These are phyloP conservation scores for Anacardium occidentale DNA, from an alignment of 345 rosid genomes.

Conservation along the genomic window DNA sequence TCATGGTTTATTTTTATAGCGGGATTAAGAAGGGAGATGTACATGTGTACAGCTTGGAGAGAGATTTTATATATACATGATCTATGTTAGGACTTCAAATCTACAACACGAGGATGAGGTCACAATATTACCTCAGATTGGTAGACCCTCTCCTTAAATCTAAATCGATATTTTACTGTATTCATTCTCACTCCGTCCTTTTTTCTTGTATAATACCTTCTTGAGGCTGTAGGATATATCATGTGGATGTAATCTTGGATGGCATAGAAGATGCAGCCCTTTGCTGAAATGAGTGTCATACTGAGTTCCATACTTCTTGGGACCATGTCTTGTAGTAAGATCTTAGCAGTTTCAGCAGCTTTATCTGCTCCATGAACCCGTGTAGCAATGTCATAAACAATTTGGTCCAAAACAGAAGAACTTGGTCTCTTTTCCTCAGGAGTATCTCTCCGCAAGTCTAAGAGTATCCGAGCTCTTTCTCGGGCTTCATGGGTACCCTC, in stretches of 20 bases:
- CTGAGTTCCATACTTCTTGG: slow-evolving; percentile 68
- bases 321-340: slow-evolving; percentile 64
- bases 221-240: slow-evolving; percentile 11
- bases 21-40: not conserved
- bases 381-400: slow-evolving; percentile 59
- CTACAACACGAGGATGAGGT: slow-evolving; percentile 35
- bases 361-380: slow-evolving; percentile 60
- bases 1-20: not conserved
- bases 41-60: slow-evolving; percentile 17
- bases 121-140: slow-evolving; percentile 25
- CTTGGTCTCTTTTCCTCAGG: slow-evolving; percentile 57
- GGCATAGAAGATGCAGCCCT: slow-evolving; percentile 39
- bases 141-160: slow-evolving; percentile 22
- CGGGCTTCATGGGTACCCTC: slow-evolving; percentile 63
- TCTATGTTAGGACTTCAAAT: slow-evolving; percentile 21
- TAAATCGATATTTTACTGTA: slow-evolving; percentile 17
- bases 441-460: slow-evolving; percentile 67
- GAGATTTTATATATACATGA: slow-evolving; percentile 32
- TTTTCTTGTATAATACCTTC: slow-evolving; percentile 9
- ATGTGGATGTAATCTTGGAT: slow-evolving; percentile 30
- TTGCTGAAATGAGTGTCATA: slow-evolving; percentile 45
- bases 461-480: slow-evolving; percentile 59
- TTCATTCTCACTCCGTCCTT: slow-evolving; percentile 12
- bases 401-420: slow-evolving; percentile 53
- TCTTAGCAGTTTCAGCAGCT: slow-evolving; percentile 72